phyloP scores from a whole-genome alignment of 164 flowering plant species.

The Euptelea pleiosperma region DNA sequence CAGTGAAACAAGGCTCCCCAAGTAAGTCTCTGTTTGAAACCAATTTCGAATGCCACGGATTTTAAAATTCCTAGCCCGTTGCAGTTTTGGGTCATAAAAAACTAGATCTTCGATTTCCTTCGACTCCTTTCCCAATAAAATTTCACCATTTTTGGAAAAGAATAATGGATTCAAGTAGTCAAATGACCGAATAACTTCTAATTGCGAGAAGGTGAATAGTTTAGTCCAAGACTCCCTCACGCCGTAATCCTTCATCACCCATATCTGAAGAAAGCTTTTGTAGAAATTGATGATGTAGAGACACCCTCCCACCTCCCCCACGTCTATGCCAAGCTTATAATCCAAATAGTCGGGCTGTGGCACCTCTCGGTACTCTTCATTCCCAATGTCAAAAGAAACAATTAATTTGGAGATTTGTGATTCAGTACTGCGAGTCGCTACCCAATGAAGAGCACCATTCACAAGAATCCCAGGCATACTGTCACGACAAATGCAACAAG shows the following conservation, averaged over 20 bases:
- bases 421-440: too few species aligned
- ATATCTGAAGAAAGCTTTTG: background rate
- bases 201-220: background rate
- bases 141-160: background rate
- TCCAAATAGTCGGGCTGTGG: background rate
- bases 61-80: background rate
- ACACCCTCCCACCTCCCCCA: background rate
- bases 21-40: background rate
- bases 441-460: background rate
- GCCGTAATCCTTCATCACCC: constrained; percentile 5
- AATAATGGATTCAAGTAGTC: background rate
- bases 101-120: too few species aligned
- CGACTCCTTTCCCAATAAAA: too few species aligned
- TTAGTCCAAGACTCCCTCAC: constrained; percentile 4
- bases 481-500: background rate
- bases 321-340: background rate
- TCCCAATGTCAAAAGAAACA: background rate
- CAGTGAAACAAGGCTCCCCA: constrained; percentile 1
- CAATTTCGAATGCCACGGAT: background rate
- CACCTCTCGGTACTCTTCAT: background rate
- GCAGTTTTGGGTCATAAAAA: background rate
- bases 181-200: background rate
- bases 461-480: background rate
- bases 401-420: too few species aligned
- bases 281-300: background rate